Percentiles rank a stretch among this genome's conserved stretches.
Evolutionary conservation across 345 rosid genomes (phyloP).

Genomic region (Corchorus capsularis): DNA sequence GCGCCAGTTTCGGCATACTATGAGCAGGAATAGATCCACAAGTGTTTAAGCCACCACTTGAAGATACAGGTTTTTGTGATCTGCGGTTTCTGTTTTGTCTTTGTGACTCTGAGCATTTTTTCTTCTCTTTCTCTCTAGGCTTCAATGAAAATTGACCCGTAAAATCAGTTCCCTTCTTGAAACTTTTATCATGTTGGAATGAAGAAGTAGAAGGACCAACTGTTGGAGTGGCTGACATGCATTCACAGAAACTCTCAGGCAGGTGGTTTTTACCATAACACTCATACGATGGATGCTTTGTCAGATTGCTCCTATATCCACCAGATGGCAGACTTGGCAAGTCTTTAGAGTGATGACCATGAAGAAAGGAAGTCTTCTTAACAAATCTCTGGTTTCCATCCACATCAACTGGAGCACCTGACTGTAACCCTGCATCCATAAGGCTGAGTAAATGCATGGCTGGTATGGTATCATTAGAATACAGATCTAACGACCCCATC

Average conservation of each 20-base stretch:
- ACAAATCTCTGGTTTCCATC: slow-evolving; percentile 47
- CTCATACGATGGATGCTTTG: slow-evolving; percentile 41
- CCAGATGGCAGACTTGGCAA: slow-evolving; percentile 43
- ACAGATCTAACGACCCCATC: slow-evolving; percentile 51
- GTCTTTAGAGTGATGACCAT: slow-evolving; percentile 48
- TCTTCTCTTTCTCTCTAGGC: slow-evolving; percentile 52
- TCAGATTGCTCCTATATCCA: slow-evolving; percentile 37
- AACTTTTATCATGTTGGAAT: slow-evolving; percentile 44
- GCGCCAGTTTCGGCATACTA: slow-evolving; percentile 41
- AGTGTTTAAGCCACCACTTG: slow-evolving; percentile 38
- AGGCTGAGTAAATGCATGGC: slow-evolving; percentile 94
- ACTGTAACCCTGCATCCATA: slow-evolving; percentile 69
- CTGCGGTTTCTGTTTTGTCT: slow-evolving; percentile 35
- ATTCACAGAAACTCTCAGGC: slow-evolving; percentile 35
- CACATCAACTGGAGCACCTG: slow-evolving; percentile 50
- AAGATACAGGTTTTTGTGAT: slow-evolving; percentile 34
- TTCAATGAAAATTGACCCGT: slow-evolving; percentile 40
- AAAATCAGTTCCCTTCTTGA: slow-evolving; percentile 36
- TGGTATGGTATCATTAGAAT: slow-evolving; percentile 74
- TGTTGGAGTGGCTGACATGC: slow-evolving; percentile 37
- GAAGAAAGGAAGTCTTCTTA: slow-evolving; percentile 48
- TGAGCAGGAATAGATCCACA: slow-evolving; percentile 48
- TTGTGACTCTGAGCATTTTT: slow-evolving; percentile 36
- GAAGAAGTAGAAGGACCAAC: slow-evolving; percentile 58
- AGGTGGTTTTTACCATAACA: slow-evolving; percentile 39